phyloP scores from a whole-genome alignment of 768 basidiomycete genomes.

The Thelephora ganbajun region DNA sequence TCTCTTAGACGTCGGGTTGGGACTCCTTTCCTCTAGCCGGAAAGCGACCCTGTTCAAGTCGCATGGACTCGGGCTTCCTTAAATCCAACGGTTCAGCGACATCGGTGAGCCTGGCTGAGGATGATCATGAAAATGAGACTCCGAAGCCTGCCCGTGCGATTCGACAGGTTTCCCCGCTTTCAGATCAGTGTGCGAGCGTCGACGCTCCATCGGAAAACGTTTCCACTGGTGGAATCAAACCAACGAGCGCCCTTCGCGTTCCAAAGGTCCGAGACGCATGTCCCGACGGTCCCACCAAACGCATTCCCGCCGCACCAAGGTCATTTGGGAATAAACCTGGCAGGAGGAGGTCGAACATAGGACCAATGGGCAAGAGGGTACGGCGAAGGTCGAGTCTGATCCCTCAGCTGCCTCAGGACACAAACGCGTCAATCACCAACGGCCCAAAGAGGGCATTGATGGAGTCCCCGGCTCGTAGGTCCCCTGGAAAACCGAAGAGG shows the following conservation, averaged over 20 bases:
- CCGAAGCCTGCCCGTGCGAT: constrained; percentile 15
- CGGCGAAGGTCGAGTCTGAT: constrained; percentile 73
- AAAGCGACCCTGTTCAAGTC: constrained; percentile 47
- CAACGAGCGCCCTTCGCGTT: too few relatives aligned
- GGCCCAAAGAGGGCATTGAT: constrained; percentile 30
- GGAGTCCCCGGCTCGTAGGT: constrained; percentile 18
- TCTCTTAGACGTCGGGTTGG: constrained; percentile 19
- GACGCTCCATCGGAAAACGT: neutral
- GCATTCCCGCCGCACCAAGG: constrained; percentile 34
- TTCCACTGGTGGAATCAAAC: too few relatives aligned
- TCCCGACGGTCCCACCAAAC: constrained; percentile 33
- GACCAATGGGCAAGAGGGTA: constrained; percentile 57
- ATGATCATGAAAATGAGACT: constrained; percentile 37
- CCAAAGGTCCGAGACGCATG: constrained; percentile 17
- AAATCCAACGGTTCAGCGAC: constrained; percentile 30
- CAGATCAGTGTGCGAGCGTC: constrained; percentile 57
- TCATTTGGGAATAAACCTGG: constrained; percentile 23
- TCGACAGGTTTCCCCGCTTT: constrained; percentile 26
- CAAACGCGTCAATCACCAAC: constrained; percentile 10
- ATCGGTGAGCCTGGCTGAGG: constrained; percentile 56
- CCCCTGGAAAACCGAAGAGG: constrained; percentile 44
- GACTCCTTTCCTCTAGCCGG: constrained; percentile 9
- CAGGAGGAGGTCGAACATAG: constrained; percentile 61
- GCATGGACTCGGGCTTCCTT: constrained; percentile 58
- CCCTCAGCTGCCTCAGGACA: constrained; percentile 39